Evolutionary conservation across 768 basidiomycete genomes (phyloP), one percentile per base, ranked within the genome.

Genomic region (Lentinula boryana): DNA sequence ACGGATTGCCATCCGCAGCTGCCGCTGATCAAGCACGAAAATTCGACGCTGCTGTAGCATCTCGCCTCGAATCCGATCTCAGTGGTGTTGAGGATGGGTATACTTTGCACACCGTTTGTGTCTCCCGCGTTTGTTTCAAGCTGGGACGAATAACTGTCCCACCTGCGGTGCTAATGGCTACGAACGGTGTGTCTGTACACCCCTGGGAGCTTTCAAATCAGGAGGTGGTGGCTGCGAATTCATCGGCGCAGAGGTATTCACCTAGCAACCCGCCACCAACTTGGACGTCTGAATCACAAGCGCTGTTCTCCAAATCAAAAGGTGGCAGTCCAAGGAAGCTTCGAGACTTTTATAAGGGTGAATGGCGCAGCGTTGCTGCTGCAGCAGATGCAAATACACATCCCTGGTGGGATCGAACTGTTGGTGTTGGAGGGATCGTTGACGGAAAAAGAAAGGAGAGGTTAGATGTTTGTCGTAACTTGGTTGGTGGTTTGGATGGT

Each of bases 51-150:
- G 50, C 44, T 5, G 46, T 62, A 18, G 21, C 61, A 16, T 31
- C 54, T 15, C 56, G 56, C 21, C 56, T 62, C 7, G 27, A 67
- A n/a, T 66, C 67, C 23, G 55, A 56, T 16, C 66, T 67, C 27
- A 70, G 72, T 16, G 82, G 88, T 63, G 86, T 80, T 1, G 43
- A 58, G 23, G 57, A 48, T 32, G 40, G 41, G 13, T 43, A 33
- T 13, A 73, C 74, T 35, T 69, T 88, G 5, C 82, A 91, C 69
- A 87, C 88, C 62, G 68, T 91, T 62, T 76, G 80, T 53, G 72
- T 92, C 60, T 84, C 84, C 31, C 84, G 82, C 57, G 60, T 82
- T 23, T 89, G 87, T 67, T 89, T 84, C 79, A 92, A 91, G 69
- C 67, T 79, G 23, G 85, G 84, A 0, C 80, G 89, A 1, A 86